Evolutionary conservation across 202 grass and related monocot genomes (phyloP), one percentile per base, ranked within the genome.

Genomic region (Zizania palustris): DNA sequence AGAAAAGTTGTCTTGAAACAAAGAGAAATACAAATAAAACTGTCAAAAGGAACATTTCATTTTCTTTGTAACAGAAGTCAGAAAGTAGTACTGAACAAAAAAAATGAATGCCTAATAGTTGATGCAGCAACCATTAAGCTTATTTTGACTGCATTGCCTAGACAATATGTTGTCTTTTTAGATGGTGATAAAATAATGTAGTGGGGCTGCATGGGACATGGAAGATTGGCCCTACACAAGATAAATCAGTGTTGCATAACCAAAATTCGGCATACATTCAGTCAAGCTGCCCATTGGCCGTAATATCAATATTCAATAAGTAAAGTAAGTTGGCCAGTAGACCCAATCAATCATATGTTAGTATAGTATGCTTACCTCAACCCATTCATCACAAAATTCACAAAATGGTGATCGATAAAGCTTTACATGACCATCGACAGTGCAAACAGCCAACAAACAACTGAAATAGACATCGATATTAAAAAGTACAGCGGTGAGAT

Each of bases 311-410:
- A 20, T 41, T 41, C 22, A 57, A 57, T 34, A 57, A 57, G 54
- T 33, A 78, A 46, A 69, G 22, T 38, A 55, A 40, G 3, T 63
- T 46, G 43, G 33, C 42, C 21, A 4, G 33, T 20, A 80, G 63
- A 64, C 1, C 50, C 44, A 72, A 39, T 42, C 21, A 40, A 72
- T 12, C 12, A 65, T 33, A 59, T 4, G 56, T 72, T 57, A 1
- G 14, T 22, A 16, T 6, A 68, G 37, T 49, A 60, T 51, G 13
- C 57, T 71, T 82, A 97, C 94, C 80, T 94, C 62, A 83, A 94
- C 58, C 91, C 94, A 97, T 77, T 94, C 91, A 92, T 88, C 85
- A 83, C 45, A 63, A 71, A 88, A 81, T 83, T 92, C 91, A 81
- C 56, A 85, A 85, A 84, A 56, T 48, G 95, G 91, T 41, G 89